A percentile compares a stretch with the other conserved stretches of the same genome.
These are phyloP conservation scores for Populus hybrid DNA, from an alignment of 441 rosid species.

Conservation along the genomic window DNA sequence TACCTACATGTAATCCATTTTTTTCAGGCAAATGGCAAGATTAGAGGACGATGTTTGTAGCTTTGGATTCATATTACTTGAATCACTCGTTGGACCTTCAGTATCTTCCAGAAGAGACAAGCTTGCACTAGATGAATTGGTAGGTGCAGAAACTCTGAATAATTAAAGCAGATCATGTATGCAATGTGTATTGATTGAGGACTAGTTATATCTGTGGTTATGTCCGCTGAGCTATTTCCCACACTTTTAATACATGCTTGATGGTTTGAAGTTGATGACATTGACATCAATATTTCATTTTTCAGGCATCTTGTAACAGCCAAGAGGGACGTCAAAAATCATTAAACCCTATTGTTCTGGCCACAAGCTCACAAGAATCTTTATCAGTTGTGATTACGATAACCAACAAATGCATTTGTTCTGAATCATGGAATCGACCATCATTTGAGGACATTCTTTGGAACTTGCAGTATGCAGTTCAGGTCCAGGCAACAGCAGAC, in stretches of 20 bases:
- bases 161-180: not conserved
- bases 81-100: constrained; percentile 40
- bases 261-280: not conserved
- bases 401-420: constrained; percentile 44
- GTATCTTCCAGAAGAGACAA: constrained; percentile 29
- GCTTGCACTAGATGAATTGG: constrained; percentile 35
- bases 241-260: not conserved
- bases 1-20: not conserved
- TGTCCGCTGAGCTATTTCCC: not conserved
- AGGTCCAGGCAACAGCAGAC: constrained; percentile 39
- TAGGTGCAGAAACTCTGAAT: constrained; percentile 17
- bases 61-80: constrained; percentile 48
- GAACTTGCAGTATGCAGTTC: constrained; percentile 54
- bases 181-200: not conserved
- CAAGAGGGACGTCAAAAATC: constrained; percentile 28
- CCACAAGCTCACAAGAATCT: constrained; percentile 47
- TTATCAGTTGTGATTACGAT: constrained; percentile 41
- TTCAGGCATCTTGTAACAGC: constrained; percentile 43
- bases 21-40: constrained; percentile 41
- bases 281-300: not conserved
- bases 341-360: constrained; percentile 40
- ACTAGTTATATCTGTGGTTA: too few relatives aligned
- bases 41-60: constrained; percentile 53
- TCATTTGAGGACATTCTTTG: constrained; percentile 54
- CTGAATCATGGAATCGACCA: constrained; percentile 45